Evolutionary conservation across 2,329 filamentous ascomycete species (phyloP).

Genomic region (Coniochaeta sp.): DNA sequence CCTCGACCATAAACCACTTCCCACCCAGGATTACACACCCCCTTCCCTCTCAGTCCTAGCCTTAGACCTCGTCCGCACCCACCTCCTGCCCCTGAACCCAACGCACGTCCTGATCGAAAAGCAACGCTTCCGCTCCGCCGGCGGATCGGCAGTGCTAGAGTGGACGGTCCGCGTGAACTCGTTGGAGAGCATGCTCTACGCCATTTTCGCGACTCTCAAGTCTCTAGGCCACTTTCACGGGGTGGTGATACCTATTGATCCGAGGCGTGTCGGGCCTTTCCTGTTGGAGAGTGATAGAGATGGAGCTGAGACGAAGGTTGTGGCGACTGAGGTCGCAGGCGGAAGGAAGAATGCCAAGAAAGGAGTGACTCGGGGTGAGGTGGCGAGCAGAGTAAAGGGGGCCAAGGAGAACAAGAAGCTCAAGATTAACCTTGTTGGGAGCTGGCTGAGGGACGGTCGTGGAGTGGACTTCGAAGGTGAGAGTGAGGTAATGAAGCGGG

Average conservation of each 20-base stretch:
- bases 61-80: constrained; percentile 22
- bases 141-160: constrained; percentile 59
- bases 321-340: background rate
- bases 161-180: constrained; percentile 81
- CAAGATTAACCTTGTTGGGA: constrained; percentile 56
- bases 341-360: background rate
- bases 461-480: constrained; percentile 20
- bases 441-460: constrained; percentile 35
- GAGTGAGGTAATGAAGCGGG: constrained; percentile 24
- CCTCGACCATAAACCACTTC: background rate
- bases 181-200: constrained; percentile 75
- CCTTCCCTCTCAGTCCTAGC: constrained; percentile 24
- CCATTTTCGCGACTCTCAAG: constrained; percentile 51
- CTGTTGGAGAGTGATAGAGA: constrained; percentile 32
- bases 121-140: constrained; percentile 55
- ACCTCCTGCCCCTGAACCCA: constrained; percentile 43
- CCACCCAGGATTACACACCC: constrained; percentile 22
- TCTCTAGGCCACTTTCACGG: constrained; percentile 32
- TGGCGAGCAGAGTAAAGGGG: background rate
- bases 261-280: constrained; percentile 46
- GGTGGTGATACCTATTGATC: constrained; percentile 41
- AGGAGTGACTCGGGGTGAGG: background rate
- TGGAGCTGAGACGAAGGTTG: constrained; percentile 4
- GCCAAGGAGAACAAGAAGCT: constrained; percentile 37
- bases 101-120: constrained; percentile 63